Conservation (phyloP, 352 stramenopile species). For the Discostella stelligera region DNA sequence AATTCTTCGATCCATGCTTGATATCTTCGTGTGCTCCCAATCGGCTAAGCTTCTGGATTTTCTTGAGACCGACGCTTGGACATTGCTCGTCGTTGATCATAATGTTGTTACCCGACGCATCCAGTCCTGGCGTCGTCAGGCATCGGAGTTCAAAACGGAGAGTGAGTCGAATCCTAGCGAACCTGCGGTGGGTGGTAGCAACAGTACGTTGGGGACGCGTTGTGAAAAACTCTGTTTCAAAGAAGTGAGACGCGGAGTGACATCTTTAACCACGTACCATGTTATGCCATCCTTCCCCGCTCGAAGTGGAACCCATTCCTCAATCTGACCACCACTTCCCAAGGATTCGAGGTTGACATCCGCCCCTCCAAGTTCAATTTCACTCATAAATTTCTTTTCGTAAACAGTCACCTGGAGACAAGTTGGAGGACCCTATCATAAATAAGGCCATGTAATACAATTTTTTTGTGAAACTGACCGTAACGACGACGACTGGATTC, state of each 20-base stretch:
- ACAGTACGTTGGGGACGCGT: constrained; percentile 10
- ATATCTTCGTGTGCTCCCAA: constrained; percentile 72
- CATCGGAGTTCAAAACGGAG: constrained; percentile 82
- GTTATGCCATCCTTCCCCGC: constrained; percentile 77
- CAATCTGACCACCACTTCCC: constrained; percentile 73
- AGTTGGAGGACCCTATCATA: constrained; percentile 66
- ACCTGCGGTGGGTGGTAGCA: constrained; percentile 33
- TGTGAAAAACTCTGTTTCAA: constrained; percentile 6
- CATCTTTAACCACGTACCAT: constrained; percentile 53
- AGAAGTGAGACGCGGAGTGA: constrained; percentile 4
- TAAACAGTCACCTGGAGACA: constrained; percentile 81
- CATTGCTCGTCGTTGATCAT: constrained; percentile 30
- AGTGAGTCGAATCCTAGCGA: constrained; percentile 78
- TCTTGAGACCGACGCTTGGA: constrained; percentile 68
- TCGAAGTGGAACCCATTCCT: constrained; percentile 82
- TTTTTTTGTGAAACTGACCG: too few species aligned
- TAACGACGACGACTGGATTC: too few species aligned
- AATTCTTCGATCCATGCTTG: constrained; percentile 44
- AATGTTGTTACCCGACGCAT: constrained; percentile 33
- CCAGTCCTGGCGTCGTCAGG: constrained; percentile 39
- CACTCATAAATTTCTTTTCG: constrained; percentile 84
- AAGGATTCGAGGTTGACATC: constrained; percentile 79
- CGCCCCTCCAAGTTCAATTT: constrained; percentile 71
- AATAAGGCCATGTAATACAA: not conserved
- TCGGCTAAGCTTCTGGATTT: constrained; percentile 71